Base-by-base conservation (phyloP, 169 alveolate genomes). In the Cryptosporidium ryanae region DNA sequence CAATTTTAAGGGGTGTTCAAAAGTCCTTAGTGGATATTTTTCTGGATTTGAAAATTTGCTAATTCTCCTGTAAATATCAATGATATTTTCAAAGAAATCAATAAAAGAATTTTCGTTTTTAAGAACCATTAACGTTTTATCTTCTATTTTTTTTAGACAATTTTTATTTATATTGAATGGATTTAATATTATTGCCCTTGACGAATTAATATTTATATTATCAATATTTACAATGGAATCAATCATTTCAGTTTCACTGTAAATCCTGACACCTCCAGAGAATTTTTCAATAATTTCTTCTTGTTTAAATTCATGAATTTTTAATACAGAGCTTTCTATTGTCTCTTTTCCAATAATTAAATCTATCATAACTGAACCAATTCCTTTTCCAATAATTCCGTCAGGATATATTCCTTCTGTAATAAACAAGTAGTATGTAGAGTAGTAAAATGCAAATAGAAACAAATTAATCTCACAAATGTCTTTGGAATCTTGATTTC, bases 361-460 rank as follows among this genome's bases (percentile, higher is more conserved):
- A 13, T 76, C 65, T 55, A 76, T 27, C 18, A 76, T 21, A 8
- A 59, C 31, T 18, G 55, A 32, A 46, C 87, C 87, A 10, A 76
- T 27, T 38, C 46, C 38, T 34, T 76, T 32, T 13, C 52, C 61
- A 57, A 76, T 32, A 21, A 76, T 27, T 23, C 50, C 61, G 38
- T 34, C 64, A 3, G 65, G 23, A 23, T 8, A 6, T 27, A 76
- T 34, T 17, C 59, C 34, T 32, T 25, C 21, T 17, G 29, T 32
- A 34, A 15, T 32, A 8, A 32, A 76, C 21, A 65, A 44, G 4
- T 59, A 10, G 31, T 76, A 76, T 34, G 38, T 8, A 18, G 87
- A 76, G 27, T 76, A 76, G 38, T 76, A 55, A 38, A 76, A 21
- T 61, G 87, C 12, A 43, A 76, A 55, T 43, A 76, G 27, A n/a